Base-by-base conservation (phyloP, 176 grass and related monocot species). In the Ananas comosus region DNA sequence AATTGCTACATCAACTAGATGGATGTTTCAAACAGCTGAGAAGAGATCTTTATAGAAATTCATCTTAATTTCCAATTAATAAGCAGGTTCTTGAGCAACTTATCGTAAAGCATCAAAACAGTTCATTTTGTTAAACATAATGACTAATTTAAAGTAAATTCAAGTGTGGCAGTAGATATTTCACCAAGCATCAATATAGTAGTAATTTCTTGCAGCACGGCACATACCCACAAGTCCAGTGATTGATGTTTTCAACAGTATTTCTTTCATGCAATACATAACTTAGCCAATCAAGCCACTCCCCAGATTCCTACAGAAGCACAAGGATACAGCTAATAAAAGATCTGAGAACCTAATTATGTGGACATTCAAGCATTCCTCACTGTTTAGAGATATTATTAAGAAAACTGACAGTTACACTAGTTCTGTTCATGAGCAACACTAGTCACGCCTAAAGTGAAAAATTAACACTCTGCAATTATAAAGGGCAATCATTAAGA, bases 241-340 rank as follows among this genome's bases (percentile, higher is more conserved):
- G 65, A 14, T 23, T 49, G 49, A 77, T 66, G 63, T 77, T 77
- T 67, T 69, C 74, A 52, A 69, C 53, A 12, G 51, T 65, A 59
- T 77, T 77, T 4, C 75, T 65, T 61, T 77, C 75, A 17, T 21
- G 18, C 10, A 77, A 18, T 12, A 77, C 75, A 29, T 58, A 68
- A 48, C 51, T 69, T 28, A 69, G 75, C 75, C 75, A 77, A 69
- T 77, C 65, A 50, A 69, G 52, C 75, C 75, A 77, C 25, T 69
- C 70, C 28, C 53, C 65, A 12, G 21, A n/a, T 56, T 53, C 64
- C 64, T 77, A 50, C 65, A 68, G 61, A 61, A 50, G 25, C 19
- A 50, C 7, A 66, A 51, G 64, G 9, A 1, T 25, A 13, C 24
- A 56, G 9, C 13, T 13, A 49, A 49, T 13, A 18, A 9, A n/a